These are phyloP conservation scores for Coemansia pectinata DNA, from an alignment of 192 early-diverging fungal species.

Conservation along the genomic window DNA sequence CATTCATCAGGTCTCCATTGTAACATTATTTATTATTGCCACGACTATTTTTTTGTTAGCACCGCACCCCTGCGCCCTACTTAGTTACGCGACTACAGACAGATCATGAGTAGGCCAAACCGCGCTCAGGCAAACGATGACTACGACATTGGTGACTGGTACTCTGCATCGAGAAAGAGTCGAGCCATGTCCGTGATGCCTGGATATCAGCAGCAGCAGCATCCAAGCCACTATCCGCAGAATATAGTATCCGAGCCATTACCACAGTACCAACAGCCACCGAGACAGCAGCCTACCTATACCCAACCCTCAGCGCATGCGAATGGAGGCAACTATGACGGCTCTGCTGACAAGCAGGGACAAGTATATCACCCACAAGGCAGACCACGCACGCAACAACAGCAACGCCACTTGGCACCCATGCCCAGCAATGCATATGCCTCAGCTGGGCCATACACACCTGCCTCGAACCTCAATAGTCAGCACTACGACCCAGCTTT, in stretches of 20 bases:
- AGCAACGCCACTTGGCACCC: background rate
- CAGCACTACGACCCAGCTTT: background rate
- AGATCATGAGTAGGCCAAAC: constrained; percentile 7
- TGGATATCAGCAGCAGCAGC: constrained; percentile 7
- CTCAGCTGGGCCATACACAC: background rate
- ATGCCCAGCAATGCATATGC: background rate
- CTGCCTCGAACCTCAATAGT: background rate
- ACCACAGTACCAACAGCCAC: background rate
- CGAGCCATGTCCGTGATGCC: constrained; percentile 20
- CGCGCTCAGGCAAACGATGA: constrained; percentile 24
- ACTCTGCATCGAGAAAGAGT: constrained; percentile 41
- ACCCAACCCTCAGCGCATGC: background rate
- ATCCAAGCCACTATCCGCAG: constrained; percentile 2
- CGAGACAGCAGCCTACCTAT: background rate
- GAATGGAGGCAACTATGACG: background rate
- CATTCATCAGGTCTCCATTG: background rate
- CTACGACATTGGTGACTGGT: constrained; percentile 38
- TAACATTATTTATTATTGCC: background rate
- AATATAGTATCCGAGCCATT: constrained; percentile 10
- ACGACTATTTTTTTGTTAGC: background rate
- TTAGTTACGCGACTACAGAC: background rate
- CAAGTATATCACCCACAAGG: background rate
- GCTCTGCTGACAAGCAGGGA: background rate
- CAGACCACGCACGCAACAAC: background rate
- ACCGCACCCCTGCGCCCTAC: background rate